Evolutionary conservation across 352 stramenopile species (phyloP), one percentile per base, ranked within the genome.

Genomic region (Phytophthora boehmeriae): DNA sequence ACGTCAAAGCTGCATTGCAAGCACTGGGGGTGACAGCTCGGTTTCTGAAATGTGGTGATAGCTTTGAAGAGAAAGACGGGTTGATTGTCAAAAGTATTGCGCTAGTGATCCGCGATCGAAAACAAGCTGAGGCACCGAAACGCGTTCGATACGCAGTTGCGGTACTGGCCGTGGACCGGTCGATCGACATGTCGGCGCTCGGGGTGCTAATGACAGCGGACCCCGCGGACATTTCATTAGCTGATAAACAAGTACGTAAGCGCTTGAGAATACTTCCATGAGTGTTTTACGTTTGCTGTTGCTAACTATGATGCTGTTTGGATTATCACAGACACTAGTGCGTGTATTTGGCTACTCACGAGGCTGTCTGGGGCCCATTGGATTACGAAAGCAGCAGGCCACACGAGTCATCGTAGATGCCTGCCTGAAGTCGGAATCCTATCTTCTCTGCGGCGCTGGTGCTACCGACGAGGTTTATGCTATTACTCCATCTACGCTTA

Each of bases 81-180:
- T 19, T 83, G 23, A 41, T 92, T 1, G 78, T 90, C 42, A 92
- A 90, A 56, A 92, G 74, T 3, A 88, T 92, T 52, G 83, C 83
- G 5, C 36, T 89, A 1, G 20, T 77, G 8, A 34, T 83, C 56
- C 65, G 64, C 20, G 66, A 42, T 23, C 20, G 47, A 14, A 56
- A 56, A 1, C 8, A 32, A 30, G 23, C 34, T 19, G 30, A 54
- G 11, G 8, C 44, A 17, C 36, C 42, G 2, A 54, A 46, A 23
- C 42, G 39, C 2, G 16, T 52, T 22, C 30, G 2, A 10, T 83
- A 88, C 36, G 73, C 65, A 5, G 83, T 80, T 4, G 80, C 83
- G 17, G 76, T 92, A 19, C 34, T 92, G 1, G 50, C 68, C 2
- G 49, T 90, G 11, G 62, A 80, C 44, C 58, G 70, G 39, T 84